A percentile compares a stretch with the other conserved stretches of the same genome.
Evolutionary conservation across 2,329 filamentous ascomycete genomes (phyloP).

Genomic region (Drechslera avenae): DNA sequence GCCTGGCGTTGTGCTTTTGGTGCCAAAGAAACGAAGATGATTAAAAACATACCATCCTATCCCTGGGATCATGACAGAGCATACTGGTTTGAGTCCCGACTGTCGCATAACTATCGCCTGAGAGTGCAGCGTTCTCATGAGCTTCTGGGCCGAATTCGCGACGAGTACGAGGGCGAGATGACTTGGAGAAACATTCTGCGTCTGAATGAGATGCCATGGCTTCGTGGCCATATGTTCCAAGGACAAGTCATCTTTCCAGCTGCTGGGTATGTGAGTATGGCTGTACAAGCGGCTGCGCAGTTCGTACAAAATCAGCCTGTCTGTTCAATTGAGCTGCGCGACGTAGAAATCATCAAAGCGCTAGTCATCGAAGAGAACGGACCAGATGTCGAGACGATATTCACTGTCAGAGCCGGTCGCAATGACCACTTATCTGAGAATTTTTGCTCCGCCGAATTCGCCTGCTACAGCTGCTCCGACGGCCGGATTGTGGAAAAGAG

Average conservation of each 20-base stretch:
- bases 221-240: background rate
- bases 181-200: slow-evolving; percentile 23
- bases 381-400: background rate
- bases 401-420: background rate
- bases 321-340: background rate
- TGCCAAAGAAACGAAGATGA: background rate
- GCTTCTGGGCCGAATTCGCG: slow-evolving; percentile 4
- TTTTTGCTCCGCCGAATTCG: too few species aligned
- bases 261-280: background rate
- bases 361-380: background rate
- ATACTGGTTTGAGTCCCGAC: slow-evolving; percentile 23
- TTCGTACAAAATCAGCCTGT: background rate
- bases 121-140: background rate
- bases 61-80: slow-evolving; percentile 33
- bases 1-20: background rate
- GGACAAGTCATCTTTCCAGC: background rate
- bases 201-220: background rate
- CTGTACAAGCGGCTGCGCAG: background rate
- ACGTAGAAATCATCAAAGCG: background rate
- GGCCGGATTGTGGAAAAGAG: background rate
- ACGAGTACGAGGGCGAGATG: background rate
- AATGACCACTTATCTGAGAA: too few species aligned
- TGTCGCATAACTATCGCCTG: background rate
- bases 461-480: background rate
- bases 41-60: slow-evolving; percentile 32